Base-by-base conservation (phyloP, 805 yeast species). In the Torulaspora maleeae region DNA sequence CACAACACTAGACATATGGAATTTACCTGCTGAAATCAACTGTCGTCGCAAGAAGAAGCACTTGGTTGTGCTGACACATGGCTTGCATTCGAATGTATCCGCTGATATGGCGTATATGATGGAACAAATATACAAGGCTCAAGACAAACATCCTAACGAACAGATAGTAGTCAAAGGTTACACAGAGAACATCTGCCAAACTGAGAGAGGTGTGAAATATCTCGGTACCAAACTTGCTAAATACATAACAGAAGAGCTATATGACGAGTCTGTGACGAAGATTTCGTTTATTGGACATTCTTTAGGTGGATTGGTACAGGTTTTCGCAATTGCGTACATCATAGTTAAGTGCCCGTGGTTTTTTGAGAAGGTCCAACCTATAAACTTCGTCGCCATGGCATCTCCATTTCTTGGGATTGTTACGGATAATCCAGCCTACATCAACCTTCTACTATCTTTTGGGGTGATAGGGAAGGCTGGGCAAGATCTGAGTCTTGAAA, bases 401-500 rank as follows among this genome's bases (percentile, higher is more conserved):
- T 76, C 89, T 0, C 95, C 95, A 0, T 63, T 84, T 41, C 63
- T 86, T 9, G 95, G 95, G 0, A 81, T 85, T 2, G 80, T 82
- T 5, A 81, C 84, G 47, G 93, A 86, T 52, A 84, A 83, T 57
- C 93, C 95, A 0, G 76, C 80, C 0, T 84, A 81, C 59, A 80
- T 86, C 8, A 82, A 83, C 53, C 61, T 83, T 20, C 82, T 86
- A 1, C 66, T 86, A 12, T 77, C 78, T 59, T 79, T 83, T 34
- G 95, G 95, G 0, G 73, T 83, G 15, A 86, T 83, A 11, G 95
- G 95, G 1, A 80, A 77, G 56, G 82, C 95, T 0, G 95, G 95
- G 1, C 85, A 80, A 58, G 95, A 86, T 60, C 64, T 86, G 48
- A 85, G 88, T 0, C 66, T 86, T 32, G 74, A 75, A 47, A 53